Evolutionary conservation across 129 eudicot genomes (phyloP), one percentile per base, ranked within the genome.

Genomic region (Flaveria ramosissima): DNA sequence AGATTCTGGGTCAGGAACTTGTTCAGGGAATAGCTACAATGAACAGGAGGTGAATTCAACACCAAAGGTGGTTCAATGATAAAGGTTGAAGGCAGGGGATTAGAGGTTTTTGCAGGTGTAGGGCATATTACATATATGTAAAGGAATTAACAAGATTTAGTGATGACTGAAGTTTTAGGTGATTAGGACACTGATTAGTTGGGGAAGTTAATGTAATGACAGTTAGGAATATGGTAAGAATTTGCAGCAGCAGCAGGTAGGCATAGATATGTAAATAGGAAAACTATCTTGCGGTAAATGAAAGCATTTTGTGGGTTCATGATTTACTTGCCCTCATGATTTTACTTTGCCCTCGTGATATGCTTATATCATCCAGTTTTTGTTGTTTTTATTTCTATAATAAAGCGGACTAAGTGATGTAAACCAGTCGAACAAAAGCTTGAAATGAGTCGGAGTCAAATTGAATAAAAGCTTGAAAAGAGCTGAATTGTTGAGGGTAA

Each of bases 1-100:
- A 60, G 82, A 48, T 60, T 70, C 66, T 14, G 52, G 80, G 14
- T 76, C 68, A 23, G 81, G 50, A 12, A 53, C 69, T 53, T 76
- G 52, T 63, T 64, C 59, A 23, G 81, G 69, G 69, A 67, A 61
- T 59, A 36, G 61, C 71, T n/a, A 11, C n/a, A n/a, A 75, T 61
- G 79, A 17, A 9, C 71, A 76, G 39, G 72, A 48, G 72, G 80
- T 60, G 1, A 73, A 39, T 13, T 73, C 68, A 20, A 72, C 77
- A 56, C 42, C 53, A 13, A 73, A 45, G 51, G 47, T 23, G 72
- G 17, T 11, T 8, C 23, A 17, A 10, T 32, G 51, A 39, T 36
- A n/a, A 12, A 24, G 26, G 64, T 27, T 30, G 61, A 45, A n/a
- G 52, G 47, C 41, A 27, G 55, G 53, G 19, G 23, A 59, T 47